phyloP scores from a whole-genome alignment of 148 eudicot species.

The Gaultheria prostrata region DNA sequence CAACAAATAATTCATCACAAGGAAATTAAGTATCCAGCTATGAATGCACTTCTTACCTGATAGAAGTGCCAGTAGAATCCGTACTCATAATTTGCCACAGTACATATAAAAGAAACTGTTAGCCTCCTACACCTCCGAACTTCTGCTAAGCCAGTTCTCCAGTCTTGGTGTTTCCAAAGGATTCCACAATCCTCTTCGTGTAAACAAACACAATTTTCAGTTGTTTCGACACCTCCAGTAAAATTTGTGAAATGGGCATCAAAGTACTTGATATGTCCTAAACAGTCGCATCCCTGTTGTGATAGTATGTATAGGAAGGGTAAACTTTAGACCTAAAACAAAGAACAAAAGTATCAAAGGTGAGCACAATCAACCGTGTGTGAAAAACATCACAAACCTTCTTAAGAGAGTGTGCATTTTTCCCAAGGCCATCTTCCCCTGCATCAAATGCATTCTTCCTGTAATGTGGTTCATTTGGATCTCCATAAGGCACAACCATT shows the following conservation, averaged over 20 bases:
- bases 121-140: conserved; percentile 92
- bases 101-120: conserved; percentile 88
- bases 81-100: conserved; percentile 97
- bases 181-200: conserved; percentile 98
- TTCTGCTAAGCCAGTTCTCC: conserved; percentile 97
- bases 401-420: conserved; percentile 95
- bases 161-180: conserved; percentile 99
- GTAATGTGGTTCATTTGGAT: conserved; percentile 98
- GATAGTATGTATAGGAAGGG: not conserved
- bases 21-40: conserved; percentile 2
- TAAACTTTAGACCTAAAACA: conserved; percentile 7
- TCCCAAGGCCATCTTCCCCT: conserved; percentile 98
- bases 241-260: conserved; percentile 95
- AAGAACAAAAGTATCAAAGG: not conserved
- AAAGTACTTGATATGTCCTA: conserved; percentile 84
- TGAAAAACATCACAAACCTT: conserved; percentile 44
- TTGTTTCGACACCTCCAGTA: conserved; percentile 95
- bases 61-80: conserved; percentile 99
- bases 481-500: conserved; percentile 99
- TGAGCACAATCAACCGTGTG: not conserved
- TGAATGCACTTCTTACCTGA: conserved; percentile 54
- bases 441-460: conserved; percentile 99
- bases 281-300: conserved; percentile 94
- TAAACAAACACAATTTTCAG: conserved; percentile 92
- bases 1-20: conserved; percentile 5